phyloP scores from a whole-genome alignment of 495 filamentous ascomycete genomes.

The Hypoxylon crocopeplum region DNA sequence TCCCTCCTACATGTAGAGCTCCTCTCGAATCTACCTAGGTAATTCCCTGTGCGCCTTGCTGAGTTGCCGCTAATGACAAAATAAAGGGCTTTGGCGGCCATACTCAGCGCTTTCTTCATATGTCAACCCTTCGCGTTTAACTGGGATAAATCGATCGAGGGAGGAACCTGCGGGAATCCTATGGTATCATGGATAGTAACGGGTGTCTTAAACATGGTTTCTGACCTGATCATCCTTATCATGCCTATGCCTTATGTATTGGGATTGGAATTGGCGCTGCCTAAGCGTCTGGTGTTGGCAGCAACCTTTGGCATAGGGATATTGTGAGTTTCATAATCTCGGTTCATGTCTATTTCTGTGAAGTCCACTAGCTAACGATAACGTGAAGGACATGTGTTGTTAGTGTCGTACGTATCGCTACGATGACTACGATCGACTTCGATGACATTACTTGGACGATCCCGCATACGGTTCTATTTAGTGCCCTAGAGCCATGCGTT shows the following conservation, averaged over 20 bases:
- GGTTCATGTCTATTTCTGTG: not conserved
- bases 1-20: not conserved
- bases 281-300: slow-evolving; percentile 32
- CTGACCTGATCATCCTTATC: slow-evolving; percentile 38
- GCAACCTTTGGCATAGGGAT: slow-evolving; percentile 39
- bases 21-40: not conserved
- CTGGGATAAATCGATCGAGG: slow-evolving; percentile 40
- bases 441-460: slow-evolving; percentile 36
- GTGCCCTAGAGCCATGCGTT: slow-evolving; percentile 38
- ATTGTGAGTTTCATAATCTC: slow-evolving; percentile 24
- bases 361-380: not conserved
- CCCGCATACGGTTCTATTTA: slow-evolving; percentile 34
- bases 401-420: slow-evolving; percentile 30
- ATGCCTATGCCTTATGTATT: slow-evolving; percentile 40
- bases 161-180: slow-evolving; percentile 36
- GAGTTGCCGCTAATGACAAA: not conserved
- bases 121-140: slow-evolving; percentile 37
- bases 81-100: slow-evolving; percentile 33
- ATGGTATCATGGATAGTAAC: slow-evolving; percentile 36
- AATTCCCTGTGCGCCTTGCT: not conserved
- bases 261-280: slow-evolving; percentile 30
- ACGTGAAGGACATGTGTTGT: slow-evolving; percentile 35
- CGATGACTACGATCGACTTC: slow-evolving; percentile 36
- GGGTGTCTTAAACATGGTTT: slow-evolving; percentile 38
- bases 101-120: slow-evolving; percentile 35